Evolutionary conservation across 2,329 filamentous ascomycete genomes (phyloP).

Genomic region (Diaporthe vaccinii): DNA sequence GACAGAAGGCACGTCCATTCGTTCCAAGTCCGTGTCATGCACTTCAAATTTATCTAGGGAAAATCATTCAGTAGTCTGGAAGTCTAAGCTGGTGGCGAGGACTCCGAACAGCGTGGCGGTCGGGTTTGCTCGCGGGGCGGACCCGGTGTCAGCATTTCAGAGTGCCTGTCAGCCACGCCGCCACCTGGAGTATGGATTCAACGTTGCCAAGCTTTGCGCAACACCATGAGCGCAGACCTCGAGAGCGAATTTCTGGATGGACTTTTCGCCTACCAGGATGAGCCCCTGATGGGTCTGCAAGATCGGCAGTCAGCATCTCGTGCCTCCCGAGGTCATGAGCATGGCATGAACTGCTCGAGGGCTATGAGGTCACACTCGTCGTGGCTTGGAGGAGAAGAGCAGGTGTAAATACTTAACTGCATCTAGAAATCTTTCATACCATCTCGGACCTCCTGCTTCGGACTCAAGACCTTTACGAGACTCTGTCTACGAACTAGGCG

Average conservation of each 20-base stretch:
- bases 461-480: not conserved
- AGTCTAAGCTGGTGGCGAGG: not conserved
- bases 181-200: not conserved
- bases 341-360: not conserved
- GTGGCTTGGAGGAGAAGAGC: not conserved
- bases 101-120: not conserved
- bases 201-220: not conserved
- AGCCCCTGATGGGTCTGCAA: rapidly evolving
- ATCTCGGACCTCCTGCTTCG: not conserved
- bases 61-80: no score
- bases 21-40: not conserved
- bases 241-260: no score
- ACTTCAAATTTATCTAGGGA: not conserved
- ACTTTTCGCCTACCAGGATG: no score
- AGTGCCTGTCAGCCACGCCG: constrained; percentile 10
- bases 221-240: not conserved
- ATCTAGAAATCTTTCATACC: not conserved
- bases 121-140: not conserved
- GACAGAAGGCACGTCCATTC: not conserved
- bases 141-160: not conserved
- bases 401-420: not conserved
- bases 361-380: not conserved
- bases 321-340: no score
- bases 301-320: not conserved
- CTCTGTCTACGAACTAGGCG: no score